phyloP scores from a whole-genome alignment of 805 yeast genomes.

The Lachancea sp. region DNA sequence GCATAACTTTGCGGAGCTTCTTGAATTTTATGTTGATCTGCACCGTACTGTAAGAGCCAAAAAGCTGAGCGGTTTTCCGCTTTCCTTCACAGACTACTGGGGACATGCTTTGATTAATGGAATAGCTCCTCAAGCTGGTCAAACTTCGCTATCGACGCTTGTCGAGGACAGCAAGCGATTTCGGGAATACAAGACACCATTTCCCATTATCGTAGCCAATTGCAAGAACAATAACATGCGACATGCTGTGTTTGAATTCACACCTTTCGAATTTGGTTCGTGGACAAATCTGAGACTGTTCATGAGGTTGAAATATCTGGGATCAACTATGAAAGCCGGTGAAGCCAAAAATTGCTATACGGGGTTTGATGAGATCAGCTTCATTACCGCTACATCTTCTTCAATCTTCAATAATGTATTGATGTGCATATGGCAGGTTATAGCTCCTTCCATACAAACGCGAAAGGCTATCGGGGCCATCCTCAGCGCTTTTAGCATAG shows the following conservation, averaged over 20 bases:
- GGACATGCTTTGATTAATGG: slow-evolving; percentile 51
- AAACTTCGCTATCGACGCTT: slow-evolving; percentile 36
- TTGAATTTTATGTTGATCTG: slow-evolving; percentile 46
- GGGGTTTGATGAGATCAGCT: slow-evolving; percentile 55
- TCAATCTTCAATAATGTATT: slow-evolving; percentile 53
- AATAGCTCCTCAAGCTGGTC: slow-evolving; percentile 32
- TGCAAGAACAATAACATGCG: slow-evolving; percentile 34
- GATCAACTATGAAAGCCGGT: slow-evolving; percentile 44
- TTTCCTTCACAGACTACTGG: slow-evolving; percentile 64
- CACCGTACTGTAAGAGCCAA: slow-evolving; percentile 50
- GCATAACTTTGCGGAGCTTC: slow-evolving; percentile 29
- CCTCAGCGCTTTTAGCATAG: slow-evolving; percentile 20
- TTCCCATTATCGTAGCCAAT: slow-evolving; percentile 44
- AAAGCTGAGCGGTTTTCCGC: slow-evolving; percentile 45
- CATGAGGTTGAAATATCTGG: slow-evolving; percentile 45
- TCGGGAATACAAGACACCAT: slow-evolving; percentile 37
- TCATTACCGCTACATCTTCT: slow-evolving; percentile 58
- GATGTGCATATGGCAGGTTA: slow-evolving; percentile 40
- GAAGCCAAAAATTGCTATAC: slow-evolving; percentile 38
- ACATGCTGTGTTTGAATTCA: slow-evolving; percentile 46
- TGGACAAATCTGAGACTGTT: slow-evolving; percentile 52
- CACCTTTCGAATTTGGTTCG: slow-evolving; percentile 62
- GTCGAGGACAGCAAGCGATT: slow-evolving; percentile 26
- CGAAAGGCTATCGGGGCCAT: slow-evolving; percentile 32
- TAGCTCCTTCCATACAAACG: slow-evolving; percentile 31